Percentiles rank a stretch among this genome's conserved stretches.
Conservation (phyloP, 1,284 basidiomycete species). For the Marasmius oreades region DNA sequence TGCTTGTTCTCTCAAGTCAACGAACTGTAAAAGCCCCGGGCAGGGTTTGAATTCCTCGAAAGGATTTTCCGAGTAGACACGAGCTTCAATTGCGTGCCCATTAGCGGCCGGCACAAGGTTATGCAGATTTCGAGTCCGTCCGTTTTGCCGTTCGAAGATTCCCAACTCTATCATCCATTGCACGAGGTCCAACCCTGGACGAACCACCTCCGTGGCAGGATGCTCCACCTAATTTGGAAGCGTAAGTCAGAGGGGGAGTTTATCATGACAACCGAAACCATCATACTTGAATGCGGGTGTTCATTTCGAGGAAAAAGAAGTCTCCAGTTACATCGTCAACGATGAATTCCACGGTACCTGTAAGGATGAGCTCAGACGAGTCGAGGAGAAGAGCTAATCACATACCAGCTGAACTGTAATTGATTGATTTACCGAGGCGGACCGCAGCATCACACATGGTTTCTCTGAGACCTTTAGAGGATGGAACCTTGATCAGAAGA, state of each 20-base stretch:
- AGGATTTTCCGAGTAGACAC: constrained; percentile 68
- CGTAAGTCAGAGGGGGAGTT: neutral
- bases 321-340: constrained; percentile 51
- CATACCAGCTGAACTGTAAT: constrained; percentile 57
- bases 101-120: constrained; percentile 4
- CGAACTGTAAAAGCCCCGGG: constrained; percentile 59
- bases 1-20: constrained; percentile 33
- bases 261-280: neutral
- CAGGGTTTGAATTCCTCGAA: constrained; percentile 54
- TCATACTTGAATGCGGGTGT: constrained; percentile 61
- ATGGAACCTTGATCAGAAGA: neutral
- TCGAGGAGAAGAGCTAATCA: neutral
- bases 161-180: constrained; percentile 63
- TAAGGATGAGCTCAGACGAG: too few species aligned
- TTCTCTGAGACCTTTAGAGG: constrained; percentile 34
- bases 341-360: constrained; percentile 68
- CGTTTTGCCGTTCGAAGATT: constrained; percentile 29
- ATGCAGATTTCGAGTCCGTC: constrained; percentile 3
- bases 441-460: constrained; percentile 54
- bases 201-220: constrained; percentile 58
- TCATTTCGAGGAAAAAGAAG: constrained; percentile 78
- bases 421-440: constrained; percentile 44
- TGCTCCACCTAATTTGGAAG: constrained; percentile 55
- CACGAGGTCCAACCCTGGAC: constrained; percentile 61
- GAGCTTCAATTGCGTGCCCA: constrained; percentile 56